Evolutionary conservation across 495 filamentous ascomycete species (phyloP).

Genomic region (Penicillium riverlandense): DNA sequence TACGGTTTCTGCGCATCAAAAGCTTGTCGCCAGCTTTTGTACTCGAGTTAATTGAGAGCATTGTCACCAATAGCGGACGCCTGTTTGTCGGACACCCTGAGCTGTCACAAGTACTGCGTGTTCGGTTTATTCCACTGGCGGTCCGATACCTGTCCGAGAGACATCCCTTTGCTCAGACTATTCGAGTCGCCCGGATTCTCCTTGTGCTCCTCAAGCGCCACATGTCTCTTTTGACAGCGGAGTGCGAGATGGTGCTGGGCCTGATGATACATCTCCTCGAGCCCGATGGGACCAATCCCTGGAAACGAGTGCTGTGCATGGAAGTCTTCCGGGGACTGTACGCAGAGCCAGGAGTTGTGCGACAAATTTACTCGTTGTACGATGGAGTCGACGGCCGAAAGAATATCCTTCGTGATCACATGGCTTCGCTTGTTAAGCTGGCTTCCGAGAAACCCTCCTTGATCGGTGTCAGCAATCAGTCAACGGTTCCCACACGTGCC

Average conservation of each 20-base stretch:
- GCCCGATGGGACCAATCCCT: conserved; percentile 64
- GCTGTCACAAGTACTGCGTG: conserved; percentile 69
- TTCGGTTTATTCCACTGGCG: conserved; percentile 74
- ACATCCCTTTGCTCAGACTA: conserved; percentile 72
- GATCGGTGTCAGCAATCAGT: conserved; percentile 83
- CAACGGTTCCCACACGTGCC: conserved; percentile 57
- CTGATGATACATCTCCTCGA: conserved; percentile 87
- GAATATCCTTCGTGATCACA: conserved; percentile 69
- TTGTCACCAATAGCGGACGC: conserved; percentile 73
- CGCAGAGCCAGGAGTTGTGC: conserved; percentile 65
- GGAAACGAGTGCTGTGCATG: conserved; percentile 87
- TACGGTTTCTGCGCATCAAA: conserved; percentile 70
- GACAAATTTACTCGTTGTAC: conserved; percentile 73
- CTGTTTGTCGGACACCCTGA: conserved; percentile 76
- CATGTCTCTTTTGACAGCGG: conserved; percentile 61
- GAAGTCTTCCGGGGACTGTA: conserved; percentile 84
- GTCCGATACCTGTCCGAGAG: conserved; percentile 72
- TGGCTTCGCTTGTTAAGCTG: conserved; percentile 76
- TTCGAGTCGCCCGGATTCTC: conserved; percentile 74
- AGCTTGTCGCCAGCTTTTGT: conserved; percentile 73
- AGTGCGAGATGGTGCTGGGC: conserved; percentile 79
- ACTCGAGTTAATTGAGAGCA: conserved; percentile 84
- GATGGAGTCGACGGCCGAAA: conserved; percentile 69
- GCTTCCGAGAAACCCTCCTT: conserved; percentile 82
- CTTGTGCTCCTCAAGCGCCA: conserved; percentile 72